Base-by-base conservation (phyloP, 176 grass and related monocot species). In the Poa annua region DNA sequence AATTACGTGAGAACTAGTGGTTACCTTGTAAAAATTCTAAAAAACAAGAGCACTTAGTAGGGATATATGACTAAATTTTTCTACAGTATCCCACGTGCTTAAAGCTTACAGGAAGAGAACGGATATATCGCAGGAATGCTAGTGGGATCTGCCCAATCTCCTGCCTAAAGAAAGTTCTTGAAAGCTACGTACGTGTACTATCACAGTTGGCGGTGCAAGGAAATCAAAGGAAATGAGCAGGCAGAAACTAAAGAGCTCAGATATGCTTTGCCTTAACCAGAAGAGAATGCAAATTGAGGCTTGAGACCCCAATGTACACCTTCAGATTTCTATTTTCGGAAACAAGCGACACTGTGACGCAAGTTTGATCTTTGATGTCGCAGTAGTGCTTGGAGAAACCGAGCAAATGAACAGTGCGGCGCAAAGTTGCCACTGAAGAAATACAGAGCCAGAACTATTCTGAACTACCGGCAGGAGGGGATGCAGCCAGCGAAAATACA, bases 251-350 rank as follows among this genome's bases (percentile, higher is more conserved):
- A 44, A 17, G 67, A 39, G 47, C 39, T 80, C n/a, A 68, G 76
- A 32, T 56, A 71, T 24, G 11, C 6, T 56, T 45, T 44, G 36
- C 32, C 76, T n/a, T 19, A 17, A 80, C 21, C 21, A 15, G 80
- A 81, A 22, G 1, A 50, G 76, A 77, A 55, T 53, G 71, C 62
- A 76, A 50, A 8, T 59, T 45, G 72, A 53, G 79, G 17, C 16
- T 59, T 39, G n/a, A 80, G 76, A 84, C 66, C 76, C 70, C 20
- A 80, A 75, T 67, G 67, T 26, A 15, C 36, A 56, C 34, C 45
- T 36, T 2, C 6, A 16, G 35, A 22, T 24, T 7, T 10, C 4
- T 8, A 51, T 74, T 41, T 81, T 56, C 11, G 13, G 32, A 41
- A 41, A 56, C 14, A 19, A 17, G 75, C 13, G 52, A 4, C 74